Percentiles rank a stretch among this genome's conserved stretches.
Conservation (phyloP, 148 eudicot species). For the Cornus controversa region DNA sequence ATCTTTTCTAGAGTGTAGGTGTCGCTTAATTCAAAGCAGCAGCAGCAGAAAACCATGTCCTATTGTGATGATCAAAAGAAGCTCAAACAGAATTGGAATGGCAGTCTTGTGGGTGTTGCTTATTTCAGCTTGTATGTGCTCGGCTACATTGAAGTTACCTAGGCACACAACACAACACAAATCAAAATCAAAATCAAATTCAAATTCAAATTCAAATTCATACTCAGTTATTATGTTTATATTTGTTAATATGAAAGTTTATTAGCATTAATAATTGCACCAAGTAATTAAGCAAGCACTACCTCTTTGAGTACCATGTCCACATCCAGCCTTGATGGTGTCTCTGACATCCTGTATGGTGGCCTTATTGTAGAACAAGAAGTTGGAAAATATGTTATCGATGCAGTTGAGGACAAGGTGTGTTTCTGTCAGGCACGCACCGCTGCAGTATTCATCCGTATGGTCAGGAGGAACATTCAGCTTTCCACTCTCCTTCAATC, state of each 20-base stretch:
- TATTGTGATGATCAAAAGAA: conserved; percentile 27
- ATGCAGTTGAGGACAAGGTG: conserved; percentile 57
- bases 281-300: background rate
- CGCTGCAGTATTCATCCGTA: conserved; percentile 51
- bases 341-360: conserved; percentile 46
- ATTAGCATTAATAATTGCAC: no score
- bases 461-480: conserved; percentile 50
- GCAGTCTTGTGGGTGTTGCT: conserved; percentile 22
- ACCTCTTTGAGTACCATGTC: conserved; percentile 58
- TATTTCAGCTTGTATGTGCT: conserved; percentile 45
- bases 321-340: conserved; percentile 54
- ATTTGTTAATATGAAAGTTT: no score
- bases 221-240: no score
- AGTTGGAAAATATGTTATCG: conserved; percentile 35
- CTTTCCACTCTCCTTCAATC: conserved; percentile 49
- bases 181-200: no score
- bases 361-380: conserved; percentile 55
- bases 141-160: conserved; percentile 65
- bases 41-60: conserved; percentile 23
- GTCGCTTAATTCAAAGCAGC: conserved; percentile 13
- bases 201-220: no score
- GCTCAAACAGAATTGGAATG: conserved; percentile 15
- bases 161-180: no score
- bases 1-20: no score
- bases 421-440: conserved; percentile 67